Evolutionary conservation across 805 yeast genomes (phyloP).

Genomic region (Starmerella asiatica): DNA sequence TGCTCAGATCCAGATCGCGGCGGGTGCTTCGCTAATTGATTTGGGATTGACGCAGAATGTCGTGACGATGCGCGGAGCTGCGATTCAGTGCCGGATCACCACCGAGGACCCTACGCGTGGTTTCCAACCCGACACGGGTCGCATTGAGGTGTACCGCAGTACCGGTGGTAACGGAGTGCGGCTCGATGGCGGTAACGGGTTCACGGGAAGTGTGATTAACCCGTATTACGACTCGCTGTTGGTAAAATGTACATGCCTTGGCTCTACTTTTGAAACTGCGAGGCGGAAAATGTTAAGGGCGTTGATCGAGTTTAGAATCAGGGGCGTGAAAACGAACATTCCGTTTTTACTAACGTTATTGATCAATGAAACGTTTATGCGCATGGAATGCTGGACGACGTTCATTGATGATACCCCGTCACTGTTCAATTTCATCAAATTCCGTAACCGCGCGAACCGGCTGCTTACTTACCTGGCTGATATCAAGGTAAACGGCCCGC

Average conservation of each 20-base stretch:
- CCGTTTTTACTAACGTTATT: conserved; percentile 86
- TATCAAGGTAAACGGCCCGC: conserved; percentile 87
- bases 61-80: conserved; percentile 92
- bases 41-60: conserved; percentile 87
- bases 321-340: conserved; percentile 98
- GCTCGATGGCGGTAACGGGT: conserved; percentile 97
- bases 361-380: conserved; percentile 76
- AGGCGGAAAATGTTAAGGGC: conserved; percentile 97
- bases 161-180: conserved; percentile 99
- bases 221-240: conserved; percentile 98
- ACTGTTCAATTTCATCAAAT: conserved; percentile 82
- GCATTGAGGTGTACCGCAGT: conserved; percentile 92
- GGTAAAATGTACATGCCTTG: conserved; percentile 95
- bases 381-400: conserved; percentile 93
- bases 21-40: conserved; percentile 88
- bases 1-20: conserved; percentile 97
- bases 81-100: conserved; percentile 97
- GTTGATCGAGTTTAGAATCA: conserved; percentile 89
- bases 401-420: conserved; percentile 97
- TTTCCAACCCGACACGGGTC: conserved; percentile 98
- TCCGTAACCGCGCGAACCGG: conserved; percentile 95
- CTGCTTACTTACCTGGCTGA: conserved; percentile 83
- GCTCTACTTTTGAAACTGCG: conserved; percentile 90
- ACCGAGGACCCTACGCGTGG: conserved; percentile 95
- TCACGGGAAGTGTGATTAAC: conserved; percentile 89